Evolutionary conservation across 2,329 filamentous ascomycete genomes (phyloP).

Genomic region (Pseudocercospora eumusae): DNA sequence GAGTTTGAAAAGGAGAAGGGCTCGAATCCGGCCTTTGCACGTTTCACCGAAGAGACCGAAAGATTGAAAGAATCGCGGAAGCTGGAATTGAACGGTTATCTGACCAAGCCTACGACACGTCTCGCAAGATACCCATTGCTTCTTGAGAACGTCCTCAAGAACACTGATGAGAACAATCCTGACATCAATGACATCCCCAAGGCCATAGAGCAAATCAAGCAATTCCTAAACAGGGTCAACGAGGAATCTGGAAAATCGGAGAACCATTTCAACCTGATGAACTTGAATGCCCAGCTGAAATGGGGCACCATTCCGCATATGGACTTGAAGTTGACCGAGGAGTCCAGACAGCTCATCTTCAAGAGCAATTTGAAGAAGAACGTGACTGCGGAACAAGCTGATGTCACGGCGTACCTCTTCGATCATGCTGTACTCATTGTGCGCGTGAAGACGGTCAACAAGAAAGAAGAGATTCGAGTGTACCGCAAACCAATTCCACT

Average conservation of each 20-base stretch:
- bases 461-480: slow-evolving; percentile 90
- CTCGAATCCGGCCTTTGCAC: slow-evolving; percentile 78
- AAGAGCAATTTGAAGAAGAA: slow-evolving; percentile 94
- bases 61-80: slow-evolving; percentile 94
- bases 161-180: slow-evolving; percentile 82
- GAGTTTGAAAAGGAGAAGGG: slow-evolving; percentile 97
- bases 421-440: slow-evolving; percentile 94
- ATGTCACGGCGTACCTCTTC: slow-evolving; percentile 93
- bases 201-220: slow-evolving; percentile 81
- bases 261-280: slow-evolving; percentile 93
- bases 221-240: slow-evolving; percentile 85
- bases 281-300: slow-evolving; percentile 86
- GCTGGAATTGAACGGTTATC: slow-evolving; percentile 92
- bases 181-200: slow-evolving; percentile 92
- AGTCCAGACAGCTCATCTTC: slow-evolving; percentile 87
- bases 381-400: slow-evolving; percentile 74
- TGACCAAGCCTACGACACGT: slow-evolving; percentile 96
- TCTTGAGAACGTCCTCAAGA: slow-evolving; percentile 87
- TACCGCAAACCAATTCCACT: slow-evolving; percentile 94
- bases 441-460: slow-evolving; percentile 86
- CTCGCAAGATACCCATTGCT: slow-evolving; percentile 90
- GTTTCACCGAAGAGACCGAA: slow-evolving; percentile 96
- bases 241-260: slow-evolving; percentile 94
- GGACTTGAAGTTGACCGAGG: slow-evolving; percentile 90
- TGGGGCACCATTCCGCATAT: slow-evolving; percentile 89